Evolutionary conservation across 2,329 filamentous ascomycete genomes (phyloP).

Genomic region (Fusarium newnesense): DNA sequence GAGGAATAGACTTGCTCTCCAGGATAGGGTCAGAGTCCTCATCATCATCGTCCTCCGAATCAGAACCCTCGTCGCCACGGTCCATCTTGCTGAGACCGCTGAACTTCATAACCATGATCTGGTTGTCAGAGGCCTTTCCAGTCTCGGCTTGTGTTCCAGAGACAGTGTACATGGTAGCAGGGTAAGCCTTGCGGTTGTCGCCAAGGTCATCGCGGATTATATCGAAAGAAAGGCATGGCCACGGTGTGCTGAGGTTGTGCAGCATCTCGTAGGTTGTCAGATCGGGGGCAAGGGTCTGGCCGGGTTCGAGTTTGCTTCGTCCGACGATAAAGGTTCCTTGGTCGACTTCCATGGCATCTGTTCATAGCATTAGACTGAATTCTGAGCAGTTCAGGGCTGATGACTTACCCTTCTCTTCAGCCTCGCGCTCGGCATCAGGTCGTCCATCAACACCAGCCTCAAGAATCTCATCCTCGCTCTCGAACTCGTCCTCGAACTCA

Average conservation of each 20-base stretch:
- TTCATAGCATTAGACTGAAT: not conserved
- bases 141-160: conserved; percentile 92
- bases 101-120: conserved; percentile 95
- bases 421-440: conserved; percentile 91
- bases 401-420: conserved; percentile 75
- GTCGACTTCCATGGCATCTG: conserved; percentile 90
- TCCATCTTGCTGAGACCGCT: conserved; percentile 92
- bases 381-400: too few species aligned
- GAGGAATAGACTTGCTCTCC: conserved; percentile 88
- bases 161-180: conserved; percentile 93
- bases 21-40: conserved; percentile 89
- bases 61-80: conserved; percentile 72
- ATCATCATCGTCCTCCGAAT: conserved; percentile 78
- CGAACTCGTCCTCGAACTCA: conserved; percentile 92
- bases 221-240: conserved; percentile 97
- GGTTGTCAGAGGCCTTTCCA: conserved; percentile 82
- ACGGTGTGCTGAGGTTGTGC: conserved; percentile 91
- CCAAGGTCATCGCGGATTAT: conserved; percentile 87
- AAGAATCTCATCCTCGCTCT: conserved; percentile 89
- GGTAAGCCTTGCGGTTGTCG: conserved; percentile 90
- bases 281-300: conserved; percentile 91
- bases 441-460: conserved; percentile 94
- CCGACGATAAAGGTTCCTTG: conserved; percentile 96
- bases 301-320: conserved; percentile 87
- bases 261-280: conserved; percentile 98